A percentile compares a stretch with the other conserved stretches of the same genome.
These are phyloP conservation scores for Pleurotus giganteus DNA, from an alignment of 768 basidiomycete genomes.

Conservation along the genomic window DNA sequence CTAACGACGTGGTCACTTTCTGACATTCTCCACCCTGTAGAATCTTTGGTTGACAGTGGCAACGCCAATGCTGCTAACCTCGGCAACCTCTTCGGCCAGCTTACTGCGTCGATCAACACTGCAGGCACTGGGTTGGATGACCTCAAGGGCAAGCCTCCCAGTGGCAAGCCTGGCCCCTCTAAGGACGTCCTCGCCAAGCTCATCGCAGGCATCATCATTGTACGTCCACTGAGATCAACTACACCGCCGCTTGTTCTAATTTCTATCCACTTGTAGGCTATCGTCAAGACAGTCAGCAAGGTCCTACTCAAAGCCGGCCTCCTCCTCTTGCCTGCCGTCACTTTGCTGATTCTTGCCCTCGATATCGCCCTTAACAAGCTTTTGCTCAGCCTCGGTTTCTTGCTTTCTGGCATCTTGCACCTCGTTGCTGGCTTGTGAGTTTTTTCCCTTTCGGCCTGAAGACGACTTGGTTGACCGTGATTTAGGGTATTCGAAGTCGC, in stretches of 20 bases:
- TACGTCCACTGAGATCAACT: too few species aligned
- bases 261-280: slow-evolving; percentile 13
- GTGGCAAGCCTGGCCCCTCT: slow-evolving; percentile 20
- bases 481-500: slow-evolving; percentile 1
- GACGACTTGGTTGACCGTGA: background rate
- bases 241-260: background rate
- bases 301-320: slow-evolving; percentile 19
- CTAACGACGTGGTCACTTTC: background rate
- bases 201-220: slow-evolving; percentile 23
- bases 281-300: slow-evolving; percentile 19
- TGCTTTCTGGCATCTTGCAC: slow-evolving; percentile 26
- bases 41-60: slow-evolving; percentile 13
- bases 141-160: slow-evolving; percentile 13
- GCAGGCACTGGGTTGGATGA: slow-evolving; percentile 17
- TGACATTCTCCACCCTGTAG: background rate
- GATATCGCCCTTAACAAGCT: slow-evolving; percentile 24
- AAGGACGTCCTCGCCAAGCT: slow-evolving; percentile 24
- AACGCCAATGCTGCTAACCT: slow-evolving; percentile 18
- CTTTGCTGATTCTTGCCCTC: slow-evolving; percentile 20
- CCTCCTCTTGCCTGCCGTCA: slow-evolving; percentile 20
- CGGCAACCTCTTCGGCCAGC: slow-evolving; percentile 18
- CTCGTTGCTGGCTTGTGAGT: slow-evolving; percentile 25
- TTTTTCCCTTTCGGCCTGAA: background rate
- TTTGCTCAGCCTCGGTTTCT: slow-evolving; percentile 22
- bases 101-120: slow-evolving; percentile 20